Evolutionary conservation across 257 asterid genomes (phyloP), one percentile per base, ranked within the genome.

Genomic region (Salvia rosmarinus): DNA sequence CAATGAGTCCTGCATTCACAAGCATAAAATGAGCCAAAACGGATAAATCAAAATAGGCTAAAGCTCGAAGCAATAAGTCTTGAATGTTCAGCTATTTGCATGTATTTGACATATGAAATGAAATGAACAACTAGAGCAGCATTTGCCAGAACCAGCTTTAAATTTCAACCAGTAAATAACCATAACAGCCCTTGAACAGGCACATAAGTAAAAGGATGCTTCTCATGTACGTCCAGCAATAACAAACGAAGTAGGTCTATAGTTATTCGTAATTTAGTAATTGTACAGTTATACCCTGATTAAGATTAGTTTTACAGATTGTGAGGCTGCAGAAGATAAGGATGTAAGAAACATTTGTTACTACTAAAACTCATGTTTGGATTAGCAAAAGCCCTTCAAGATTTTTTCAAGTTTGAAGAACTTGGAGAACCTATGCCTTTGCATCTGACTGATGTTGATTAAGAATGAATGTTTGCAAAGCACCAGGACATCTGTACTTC

Each of bases 1-100:
- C 81, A 85, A 40, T 2, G 90, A 85, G 77, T 90, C 97, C 97
- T 90, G 95, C 75, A 85, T 71, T 50, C 46, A 70, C 44, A 52
- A 61, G 66, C 68, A 58, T 9, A 63, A 72, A 76, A 32, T 56
- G 23, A 77, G 65, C 60, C 55, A 49, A 62, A 40, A 51, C 57
- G 54, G 57, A 56, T 17, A 40, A 8, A 67, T 35, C 64, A 37
- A n/a, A 67, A 47, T 4, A 34, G 39, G 40, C 47, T 54, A 46
- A 55, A 56, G 57, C 35, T 28, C 17, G 34, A 23, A 51, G 23
- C 25, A 25, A 21, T 4, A 28, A 14, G 61, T 54, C 62, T 59
- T 16, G 25, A 4, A 16, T 30, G 43, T 49, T 28, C 32, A 42
- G 62, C 75, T 68, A 70, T 34, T 58, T 52, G 79, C 64, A 64